Conservation (phyloP, 108 stramenopile genomes). For the Skeletonema menzelii region DNA sequence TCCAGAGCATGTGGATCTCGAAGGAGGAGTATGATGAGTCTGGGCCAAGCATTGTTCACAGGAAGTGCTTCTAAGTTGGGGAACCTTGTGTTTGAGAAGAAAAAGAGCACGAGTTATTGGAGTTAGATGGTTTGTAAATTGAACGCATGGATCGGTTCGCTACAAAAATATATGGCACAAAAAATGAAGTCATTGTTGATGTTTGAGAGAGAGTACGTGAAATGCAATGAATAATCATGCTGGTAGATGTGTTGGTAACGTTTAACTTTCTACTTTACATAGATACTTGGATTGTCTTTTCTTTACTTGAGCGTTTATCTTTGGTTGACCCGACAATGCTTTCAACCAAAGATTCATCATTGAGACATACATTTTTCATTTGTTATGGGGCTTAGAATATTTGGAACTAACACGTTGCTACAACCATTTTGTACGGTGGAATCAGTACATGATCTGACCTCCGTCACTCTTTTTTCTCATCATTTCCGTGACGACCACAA, state of each 20-base stretch:
- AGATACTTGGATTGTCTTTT: not conserved
- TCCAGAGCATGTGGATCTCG: constrained; percentile 99
- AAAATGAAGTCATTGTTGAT: not conserved
- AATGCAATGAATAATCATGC: not conserved
- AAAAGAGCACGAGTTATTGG: not conserved
- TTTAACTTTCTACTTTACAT: not conserved
- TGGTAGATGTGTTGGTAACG: constrained; percentile 1
- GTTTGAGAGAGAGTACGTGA: not conserved
- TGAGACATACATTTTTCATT: too few relatives aligned
- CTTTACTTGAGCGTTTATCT: too few relatives aligned
- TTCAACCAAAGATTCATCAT: too few relatives aligned
- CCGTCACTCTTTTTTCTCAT: not conserved
- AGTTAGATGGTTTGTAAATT: not conserved
- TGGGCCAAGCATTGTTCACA: constrained; percentile 98
- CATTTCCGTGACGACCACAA: not conserved
- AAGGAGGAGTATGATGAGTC: constrained; percentile 99
- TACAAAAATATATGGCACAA: not conserved
- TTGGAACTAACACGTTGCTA: too few relatives aligned
- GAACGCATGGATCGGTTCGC: not conserved
- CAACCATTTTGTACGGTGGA: not conserved
- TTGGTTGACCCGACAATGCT: too few relatives aligned
- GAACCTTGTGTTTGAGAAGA: not conserved
- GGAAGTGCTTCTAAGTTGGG: constrained; percentile 84
- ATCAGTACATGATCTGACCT: not conserved
- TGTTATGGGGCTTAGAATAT: too few relatives aligned